A percentile compares a stretch with the other conserved stretches of the same genome.
These are phyloP conservation scores for Marasmius fiardii DNA, from an alignment of 1,284 basidiomycete genomes.

Conservation along the genomic window DNA sequence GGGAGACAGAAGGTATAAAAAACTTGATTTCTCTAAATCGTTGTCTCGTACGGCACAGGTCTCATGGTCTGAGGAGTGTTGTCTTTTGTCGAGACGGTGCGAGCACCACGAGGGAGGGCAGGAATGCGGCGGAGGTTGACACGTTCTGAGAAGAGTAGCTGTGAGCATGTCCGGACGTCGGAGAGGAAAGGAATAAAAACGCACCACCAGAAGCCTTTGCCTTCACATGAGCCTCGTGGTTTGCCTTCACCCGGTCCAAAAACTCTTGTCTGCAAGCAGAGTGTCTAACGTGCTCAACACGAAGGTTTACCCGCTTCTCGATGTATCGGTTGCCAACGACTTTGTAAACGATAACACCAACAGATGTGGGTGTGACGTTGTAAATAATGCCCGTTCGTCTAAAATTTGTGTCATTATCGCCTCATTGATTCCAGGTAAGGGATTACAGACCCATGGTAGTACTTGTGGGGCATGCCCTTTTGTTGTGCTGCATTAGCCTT, in stretches of 20 bases:
- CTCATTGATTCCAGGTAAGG: constrained; percentile 2
- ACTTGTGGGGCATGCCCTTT: constrained; percentile 99
- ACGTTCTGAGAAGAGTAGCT: constrained; percentile 52
- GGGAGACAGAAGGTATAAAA: neutral
- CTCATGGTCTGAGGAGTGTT: constrained; percentile 94
- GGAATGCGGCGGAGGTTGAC: constrained; percentile 88
- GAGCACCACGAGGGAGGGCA: constrained; percentile 79
- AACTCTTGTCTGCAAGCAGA: constrained; percentile 99
- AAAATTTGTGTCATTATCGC: constrained; percentile 10
- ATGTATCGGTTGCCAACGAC: constrained; percentile 98
- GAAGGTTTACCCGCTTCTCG: constrained; percentile 99
- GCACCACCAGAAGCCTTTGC: constrained; percentile 89
- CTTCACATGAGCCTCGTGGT: constrained; percentile 82
- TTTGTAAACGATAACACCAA: constrained; percentile 98
- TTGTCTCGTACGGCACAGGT: constrained; percentile 88
- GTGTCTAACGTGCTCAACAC: constrained; percentile 97
- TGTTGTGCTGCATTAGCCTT: constrained; percentile 99
- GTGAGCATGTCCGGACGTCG: constrained; percentile 1
- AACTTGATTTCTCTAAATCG: constrained; percentile 51
- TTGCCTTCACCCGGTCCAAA: constrained; percentile 92
- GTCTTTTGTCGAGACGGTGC: constrained; percentile 69
- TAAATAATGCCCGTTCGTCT: constrained; percentile 97
- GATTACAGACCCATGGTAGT: constrained; percentile 75
- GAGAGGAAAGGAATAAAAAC: constrained; percentile 28
- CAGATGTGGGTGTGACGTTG: constrained; percentile 94